Evolutionary conservation across 2,329 filamentous ascomycete species (phyloP).

Genomic region (Fonsecaea multimorphosa): DNA sequence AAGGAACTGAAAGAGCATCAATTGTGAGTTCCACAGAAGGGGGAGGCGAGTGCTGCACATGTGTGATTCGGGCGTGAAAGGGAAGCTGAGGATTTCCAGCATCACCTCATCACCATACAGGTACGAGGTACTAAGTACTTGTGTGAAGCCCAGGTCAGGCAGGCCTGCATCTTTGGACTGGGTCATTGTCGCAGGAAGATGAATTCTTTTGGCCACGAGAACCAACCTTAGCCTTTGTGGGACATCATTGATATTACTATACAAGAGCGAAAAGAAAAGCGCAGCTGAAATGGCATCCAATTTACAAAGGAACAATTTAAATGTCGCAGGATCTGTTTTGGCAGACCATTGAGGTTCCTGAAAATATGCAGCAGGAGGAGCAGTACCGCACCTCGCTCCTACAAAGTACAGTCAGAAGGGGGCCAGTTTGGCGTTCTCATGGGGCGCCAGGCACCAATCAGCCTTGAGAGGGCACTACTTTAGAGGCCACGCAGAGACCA

Average conservation of each 20-base stretch:
- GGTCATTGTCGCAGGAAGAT: background rate
- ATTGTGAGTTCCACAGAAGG: too few relatives aligned
- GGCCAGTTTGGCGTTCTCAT: constrained; percentile 1
- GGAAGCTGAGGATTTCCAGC: background rate
- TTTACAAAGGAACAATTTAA: background rate
- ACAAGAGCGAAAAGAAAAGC: background rate
- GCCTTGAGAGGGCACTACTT: background rate
- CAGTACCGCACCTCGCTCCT: background rate
- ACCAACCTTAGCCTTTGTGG: background rate
- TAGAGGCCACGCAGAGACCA: background rate
- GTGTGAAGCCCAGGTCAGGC: too few relatives aligned
- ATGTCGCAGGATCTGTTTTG: background rate
- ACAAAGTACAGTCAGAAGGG: constrained; percentile 8
- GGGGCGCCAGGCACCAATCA: constrained; percentile 2
- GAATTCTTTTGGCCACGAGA: background rate
- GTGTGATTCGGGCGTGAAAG: background rate
- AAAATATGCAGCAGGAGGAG: background rate
- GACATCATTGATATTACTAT: background rate
- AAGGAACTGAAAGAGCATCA: background rate
- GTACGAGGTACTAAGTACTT: too few relatives aligned
- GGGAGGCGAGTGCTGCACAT: background rate
- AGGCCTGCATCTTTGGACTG: background rate
- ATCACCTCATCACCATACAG: background rate
- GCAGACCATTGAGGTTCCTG: background rate
- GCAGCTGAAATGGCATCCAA: background rate